These are phyloP conservation scores for Bruguiera parviflora DNA, from an alignment of 345 rosid species.

Conservation along the genomic window DNA sequence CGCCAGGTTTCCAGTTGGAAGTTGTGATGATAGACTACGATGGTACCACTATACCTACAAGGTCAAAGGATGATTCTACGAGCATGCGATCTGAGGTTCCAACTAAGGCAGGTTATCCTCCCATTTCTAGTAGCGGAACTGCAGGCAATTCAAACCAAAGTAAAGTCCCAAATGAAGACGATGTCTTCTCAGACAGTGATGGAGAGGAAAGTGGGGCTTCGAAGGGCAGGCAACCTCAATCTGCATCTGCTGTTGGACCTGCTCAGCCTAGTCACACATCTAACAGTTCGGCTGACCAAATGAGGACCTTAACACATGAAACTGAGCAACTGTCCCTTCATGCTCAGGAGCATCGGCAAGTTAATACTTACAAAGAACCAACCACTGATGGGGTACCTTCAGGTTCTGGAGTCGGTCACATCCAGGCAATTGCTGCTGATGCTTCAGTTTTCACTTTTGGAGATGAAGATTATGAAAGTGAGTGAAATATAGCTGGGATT, in stretches of 20 bases:
- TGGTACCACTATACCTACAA: slow-evolving; percentile 19
- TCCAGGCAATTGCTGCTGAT: slow-evolving; percentile 83
- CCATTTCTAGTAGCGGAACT: neutral
- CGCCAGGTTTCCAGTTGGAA: slow-evolving; percentile 87
- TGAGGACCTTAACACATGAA: slow-evolving; percentile 15
- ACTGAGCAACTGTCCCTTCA: slow-evolving; percentile 15
- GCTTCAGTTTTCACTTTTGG: slow-evolving; percentile 81
- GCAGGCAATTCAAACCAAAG: slow-evolving; percentile 7
- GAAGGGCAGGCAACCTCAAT: slow-evolving; percentile 19
- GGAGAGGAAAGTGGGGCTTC: slow-evolving; percentile 52
- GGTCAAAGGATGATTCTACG: slow-evolving; percentile 12
- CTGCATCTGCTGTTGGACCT: slow-evolving; percentile 1
- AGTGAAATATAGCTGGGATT: slow-evolving; percentile 24
- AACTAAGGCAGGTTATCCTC: neutral
- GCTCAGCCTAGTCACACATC: slow-evolving; percentile 8
- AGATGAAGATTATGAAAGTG: slow-evolving; percentile 72
- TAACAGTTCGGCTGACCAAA: slow-evolving; percentile 4
- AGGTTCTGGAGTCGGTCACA: slow-evolving; percentile 41
- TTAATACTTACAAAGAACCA: slow-evolving; percentile 13
- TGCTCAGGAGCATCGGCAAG: slow-evolving; percentile 6
- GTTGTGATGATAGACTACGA: slow-evolving; percentile 38
- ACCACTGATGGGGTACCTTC: slow-evolving; percentile 12
- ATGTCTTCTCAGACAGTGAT: slow-evolving; percentile 83
- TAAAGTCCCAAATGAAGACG: slow-evolving; percentile 36
- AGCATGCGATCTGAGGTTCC: slow-evolving; percentile 10